Conservation (phyloP, 768 basidiomycete species). For the Russula olivacea region DNA sequence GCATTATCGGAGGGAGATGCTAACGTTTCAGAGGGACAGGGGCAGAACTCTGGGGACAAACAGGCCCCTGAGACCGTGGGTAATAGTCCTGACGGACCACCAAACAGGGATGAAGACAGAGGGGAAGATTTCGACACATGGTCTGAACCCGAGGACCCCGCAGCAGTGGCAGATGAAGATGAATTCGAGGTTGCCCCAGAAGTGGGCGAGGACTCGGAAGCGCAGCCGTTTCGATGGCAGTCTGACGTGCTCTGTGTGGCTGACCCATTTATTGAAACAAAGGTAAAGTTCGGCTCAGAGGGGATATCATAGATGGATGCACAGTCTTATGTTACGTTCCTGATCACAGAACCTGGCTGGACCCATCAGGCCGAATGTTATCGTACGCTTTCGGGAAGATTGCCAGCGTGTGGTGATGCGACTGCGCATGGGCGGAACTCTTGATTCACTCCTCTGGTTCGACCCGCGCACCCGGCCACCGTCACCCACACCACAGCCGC, state of each 20-base stretch:
- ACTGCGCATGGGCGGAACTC: constrained; percentile 11
- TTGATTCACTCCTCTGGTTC: constrained; percentile 9
- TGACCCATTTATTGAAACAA: constrained; percentile 40
- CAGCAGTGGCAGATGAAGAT: neutral
- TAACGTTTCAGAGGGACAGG: neutral
- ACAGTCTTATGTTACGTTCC: neutral
- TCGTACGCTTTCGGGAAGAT: constrained; percentile 21
- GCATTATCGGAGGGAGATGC: neutral
- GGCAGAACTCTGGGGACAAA: neutral
- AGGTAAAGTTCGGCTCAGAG: constrained; percentile 28
- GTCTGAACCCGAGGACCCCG: neutral
- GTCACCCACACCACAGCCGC: constrained; percentile 11
- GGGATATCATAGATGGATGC: neutral
- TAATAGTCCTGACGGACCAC: neutral
- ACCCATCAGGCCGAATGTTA: constrained; percentile 9
- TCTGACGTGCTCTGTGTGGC: constrained; percentile 29
- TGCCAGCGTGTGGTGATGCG: constrained; percentile 23
- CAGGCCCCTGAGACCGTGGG: neutral
- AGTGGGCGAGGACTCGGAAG: constrained; percentile 1
- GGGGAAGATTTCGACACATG: neutral
- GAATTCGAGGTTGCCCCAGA: neutral
- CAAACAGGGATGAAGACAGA: neutral
- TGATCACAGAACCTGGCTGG: constrained; percentile 27
- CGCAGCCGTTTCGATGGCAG: constrained; percentile 13
- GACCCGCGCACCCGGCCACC: constrained; percentile 12